Base-by-base conservation (phyloP, 1,284 basidiomycete species). In the Moniliophthora roreri region DNA sequence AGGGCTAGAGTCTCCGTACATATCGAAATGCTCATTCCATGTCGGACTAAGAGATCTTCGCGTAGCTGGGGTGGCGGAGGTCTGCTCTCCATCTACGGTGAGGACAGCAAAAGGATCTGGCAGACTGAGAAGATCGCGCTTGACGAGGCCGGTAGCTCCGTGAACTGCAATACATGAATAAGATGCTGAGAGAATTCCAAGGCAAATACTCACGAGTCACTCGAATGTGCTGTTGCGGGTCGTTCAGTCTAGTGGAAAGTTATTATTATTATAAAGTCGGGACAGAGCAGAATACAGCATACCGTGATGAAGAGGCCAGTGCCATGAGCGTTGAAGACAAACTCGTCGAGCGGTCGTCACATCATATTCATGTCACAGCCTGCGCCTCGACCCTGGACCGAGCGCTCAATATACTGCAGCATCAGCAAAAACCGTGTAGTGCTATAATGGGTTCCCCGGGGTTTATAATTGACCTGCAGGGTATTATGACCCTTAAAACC, bases 41-140 rank as follows among this genome's bases (percentile, higher is more conserved):
- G 91, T 87, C 2, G 94, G 94, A 69, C 87, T 94, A 59, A 96
- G 76, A 0, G 91, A 89, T 71, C 83, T 87, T 72, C 86, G 93
- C 69, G 91, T 83, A 54, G 92, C 87, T 55, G 84, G 85, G 3
- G 95, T 98, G 20, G 93, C 94, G 69, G 89, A 89, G 2, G 94
- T 96, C 73, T 98, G 95, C 69, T 97, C 92, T 47, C 91, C 91
- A 69, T 98, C 96, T 55, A 98, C 93, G 13, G 93, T 95, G 60
- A 98, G 86, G 42, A 98, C 93, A 20, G 95, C 95, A 69, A 98
- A 98, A 2, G 96, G 95, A 71, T 98, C 95, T 0, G 96, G 96
- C 9, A 97, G 81, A 60, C 93, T 81, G 67, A 96, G 90, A 38
- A 97, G 82, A 70, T 97, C 94, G 51, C 94, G 86, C 73, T 96